A percentile compares a stretch with the other conserved stretches of the same genome.
Conservation (phyloP, 1,284 basidiomycete genomes). For the Grifola frondosa region DNA sequence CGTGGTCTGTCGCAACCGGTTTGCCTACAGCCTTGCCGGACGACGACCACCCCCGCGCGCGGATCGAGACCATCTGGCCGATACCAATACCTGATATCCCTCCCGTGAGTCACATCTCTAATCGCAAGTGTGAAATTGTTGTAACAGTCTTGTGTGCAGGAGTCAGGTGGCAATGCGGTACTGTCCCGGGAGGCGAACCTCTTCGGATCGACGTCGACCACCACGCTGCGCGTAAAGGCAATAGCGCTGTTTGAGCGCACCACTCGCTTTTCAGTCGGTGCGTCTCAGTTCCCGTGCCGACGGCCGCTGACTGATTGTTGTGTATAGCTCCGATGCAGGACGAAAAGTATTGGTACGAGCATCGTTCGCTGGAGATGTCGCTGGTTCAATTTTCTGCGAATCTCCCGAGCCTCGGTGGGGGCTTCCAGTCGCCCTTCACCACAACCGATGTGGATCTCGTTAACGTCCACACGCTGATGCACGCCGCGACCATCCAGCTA, state of each 20-base stretch:
- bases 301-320: no score
- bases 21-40: conserved; percentile 54
- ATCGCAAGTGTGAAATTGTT: not conserved
- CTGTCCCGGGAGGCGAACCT: conserved; percentile 12
- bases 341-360: conserved; percentile 36
- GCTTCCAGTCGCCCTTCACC: conserved; percentile 29
- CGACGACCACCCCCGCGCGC: conserved; percentile 46
- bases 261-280: conserved; percentile 44
- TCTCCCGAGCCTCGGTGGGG: conserved; percentile 38
- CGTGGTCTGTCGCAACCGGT: conserved; percentile 55
- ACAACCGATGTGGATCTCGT: conserved; percentile 45
- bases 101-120: conserved; percentile 7
- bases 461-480: conserved; percentile 48
- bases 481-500: conserved; percentile 52
- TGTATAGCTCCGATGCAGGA: conserved; percentile 24
- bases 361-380: conserved; percentile 42
- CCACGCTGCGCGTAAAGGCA: conserved; percentile 45
- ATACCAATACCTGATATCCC: conserved; percentile 27
- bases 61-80: conserved; percentile 55
- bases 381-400: conserved; percentile 42
- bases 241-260: conserved; percentile 51
- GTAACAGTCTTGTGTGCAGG: not conserved
- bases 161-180: conserved; percentile 6
- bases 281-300: conserved; percentile 15
- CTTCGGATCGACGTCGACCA: conserved; percentile 20